These are phyloP conservation scores for Dictyophora rubrovolvata DNA, from an alignment of 768 basidiomycete species.

Conservation along the genomic window DNA sequence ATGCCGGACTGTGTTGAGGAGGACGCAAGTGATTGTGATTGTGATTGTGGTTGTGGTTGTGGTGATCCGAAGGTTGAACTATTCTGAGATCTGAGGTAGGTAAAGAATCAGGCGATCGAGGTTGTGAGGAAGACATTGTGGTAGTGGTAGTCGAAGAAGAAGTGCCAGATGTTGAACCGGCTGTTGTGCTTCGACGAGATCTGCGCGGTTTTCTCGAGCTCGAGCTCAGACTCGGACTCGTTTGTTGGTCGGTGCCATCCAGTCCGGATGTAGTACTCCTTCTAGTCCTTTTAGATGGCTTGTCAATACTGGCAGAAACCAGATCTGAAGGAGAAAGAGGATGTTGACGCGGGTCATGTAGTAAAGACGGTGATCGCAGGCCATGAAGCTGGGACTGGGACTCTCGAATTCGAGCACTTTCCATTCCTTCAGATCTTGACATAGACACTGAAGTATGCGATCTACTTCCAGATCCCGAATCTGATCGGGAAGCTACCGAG, in stretches of 20 bases:
- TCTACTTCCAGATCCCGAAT: slow-evolving; percentile 47
- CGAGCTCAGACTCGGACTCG: slow-evolving; percentile 1
- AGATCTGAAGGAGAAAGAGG: background rate
- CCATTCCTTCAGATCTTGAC: slow-evolving; percentile 15
- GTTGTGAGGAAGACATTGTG: slow-evolving; percentile 27
- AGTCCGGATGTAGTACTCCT: slow-evolving; percentile 15
- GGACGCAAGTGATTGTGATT: slow-evolving; percentile 21
- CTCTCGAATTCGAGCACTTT: slow-evolving; percentile 18
- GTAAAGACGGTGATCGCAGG: background rate
- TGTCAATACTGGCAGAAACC: background rate
- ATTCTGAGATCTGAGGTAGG: slow-evolving; percentile 23
- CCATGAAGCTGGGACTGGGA: slow-evolving; percentile 12
- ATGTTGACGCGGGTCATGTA: slow-evolving; percentile 4
- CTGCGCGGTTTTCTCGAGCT: slow-evolving; percentile 16
- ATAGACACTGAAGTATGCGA: slow-evolving; percentile 49
- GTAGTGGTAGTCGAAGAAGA: slow-evolving; percentile 38
- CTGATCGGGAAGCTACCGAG: slow-evolving; percentile 22
- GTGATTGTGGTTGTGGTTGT: slow-evolving; percentile 21
- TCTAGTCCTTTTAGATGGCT: background rate
- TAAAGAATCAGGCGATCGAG: slow-evolving; percentile 18
- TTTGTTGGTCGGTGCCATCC: background rate
- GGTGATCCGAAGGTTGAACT: slow-evolving; percentile 19
- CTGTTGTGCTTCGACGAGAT: slow-evolving; percentile 23
- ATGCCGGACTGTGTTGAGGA: slow-evolving; percentile 7
- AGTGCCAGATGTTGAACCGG: slow-evolving; percentile 28